These are phyloP conservation scores for Carex littledalei DNA, from an alignment of 176 grass and related monocot species.

Conservation along the genomic window DNA sequence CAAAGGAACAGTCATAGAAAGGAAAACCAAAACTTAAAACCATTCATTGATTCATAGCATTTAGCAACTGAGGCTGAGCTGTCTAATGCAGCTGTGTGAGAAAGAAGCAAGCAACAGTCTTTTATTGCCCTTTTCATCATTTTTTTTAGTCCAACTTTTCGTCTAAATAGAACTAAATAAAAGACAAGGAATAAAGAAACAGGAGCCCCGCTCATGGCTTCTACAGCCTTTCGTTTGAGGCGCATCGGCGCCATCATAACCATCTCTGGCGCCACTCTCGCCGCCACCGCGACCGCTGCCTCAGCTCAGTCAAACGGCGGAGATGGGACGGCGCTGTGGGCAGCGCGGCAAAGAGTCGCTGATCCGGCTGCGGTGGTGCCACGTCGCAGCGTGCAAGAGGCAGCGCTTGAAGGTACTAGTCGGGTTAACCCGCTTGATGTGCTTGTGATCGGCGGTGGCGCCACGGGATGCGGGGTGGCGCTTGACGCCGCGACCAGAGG, in stretches of 20 bases:
- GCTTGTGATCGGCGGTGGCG: conserved; percentile 74
- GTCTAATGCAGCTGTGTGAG: not conserved
- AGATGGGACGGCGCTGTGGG: conserved; percentile 26
- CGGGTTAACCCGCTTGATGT: conserved; percentile 54
- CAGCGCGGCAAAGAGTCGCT: conserved; percentile 37
- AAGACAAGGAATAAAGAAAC: not conserved
- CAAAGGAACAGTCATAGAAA: not conserved
- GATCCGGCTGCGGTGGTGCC: conserved; percentile 36
- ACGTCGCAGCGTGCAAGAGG: conserved; percentile 47
- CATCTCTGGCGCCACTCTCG: conserved; percentile 31
- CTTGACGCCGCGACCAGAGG: conserved; percentile 83
- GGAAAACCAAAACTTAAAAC: not conserved
- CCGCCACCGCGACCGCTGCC: conserved; percentile 21
- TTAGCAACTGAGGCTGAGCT: not conserved
- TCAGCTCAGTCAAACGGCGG: conserved; percentile 22
- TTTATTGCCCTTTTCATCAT: not conserved
- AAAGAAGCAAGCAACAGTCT: not conserved
- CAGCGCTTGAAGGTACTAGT: conserved; percentile 50
- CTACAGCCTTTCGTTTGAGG: conserved; percentile 44
- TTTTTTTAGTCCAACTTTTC: not conserved
- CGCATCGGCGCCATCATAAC: conserved; percentile 43
- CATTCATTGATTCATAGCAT: not conserved
- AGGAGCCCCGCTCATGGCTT: conserved; percentile 7
- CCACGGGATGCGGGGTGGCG: conserved; percentile 73
- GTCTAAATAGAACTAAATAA: not conserved